Percentiles rank a stretch among this genome's conserved stretches.
phyloP scores from a whole-genome alignment of 208 protist species.

The Leptomonas pyrrhocoris region DNA sequence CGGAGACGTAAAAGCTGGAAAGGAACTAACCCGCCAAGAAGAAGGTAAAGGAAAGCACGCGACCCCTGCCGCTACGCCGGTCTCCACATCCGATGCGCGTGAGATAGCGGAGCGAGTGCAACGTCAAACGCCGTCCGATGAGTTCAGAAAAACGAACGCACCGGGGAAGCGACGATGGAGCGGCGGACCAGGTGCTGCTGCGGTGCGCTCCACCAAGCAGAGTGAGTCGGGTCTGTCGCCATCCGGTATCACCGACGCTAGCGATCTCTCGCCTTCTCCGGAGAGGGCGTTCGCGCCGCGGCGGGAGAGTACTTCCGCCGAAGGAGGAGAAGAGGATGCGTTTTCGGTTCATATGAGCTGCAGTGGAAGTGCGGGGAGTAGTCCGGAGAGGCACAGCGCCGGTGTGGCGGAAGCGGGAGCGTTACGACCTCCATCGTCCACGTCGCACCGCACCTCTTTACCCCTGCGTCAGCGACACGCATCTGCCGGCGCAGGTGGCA shows the following conservation, averaged over 20 bases:
- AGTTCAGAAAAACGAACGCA: not conserved
- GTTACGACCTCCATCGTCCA: too few species aligned
- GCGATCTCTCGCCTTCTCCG: constrained; percentile 12
- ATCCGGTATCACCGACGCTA: constrained; percentile 17
- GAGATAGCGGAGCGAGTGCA: too few species aligned
- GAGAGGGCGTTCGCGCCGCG: not conserved
- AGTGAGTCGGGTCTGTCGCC: constrained; percentile 7
- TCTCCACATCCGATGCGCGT: too few species aligned
- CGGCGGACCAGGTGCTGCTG: constrained; percentile 10
- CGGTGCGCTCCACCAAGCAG: not conserved
- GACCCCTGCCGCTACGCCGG: too few species aligned
- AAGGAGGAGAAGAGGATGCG: not conserved
- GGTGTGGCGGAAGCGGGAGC: too few species aligned
- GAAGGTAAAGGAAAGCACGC: too few species aligned
- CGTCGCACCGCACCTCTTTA: not conserved
- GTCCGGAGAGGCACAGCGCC: too few species aligned
- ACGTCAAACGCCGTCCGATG: not conserved
- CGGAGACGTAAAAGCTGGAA: not conserved
- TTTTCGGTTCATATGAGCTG: constrained; percentile 10
- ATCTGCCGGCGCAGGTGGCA: not conserved
- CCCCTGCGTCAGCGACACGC: not conserved
- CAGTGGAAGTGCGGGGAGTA: not conserved
- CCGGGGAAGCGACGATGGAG: not conserved
- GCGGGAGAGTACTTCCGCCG: not conserved
- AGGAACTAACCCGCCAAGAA: too few species aligned